Percentiles rank a stretch among this genome's conserved stretches.
phyloP scores from a whole-genome alignment of 495 filamentous ascomycete genomes.

The Podospora conica region DNA sequence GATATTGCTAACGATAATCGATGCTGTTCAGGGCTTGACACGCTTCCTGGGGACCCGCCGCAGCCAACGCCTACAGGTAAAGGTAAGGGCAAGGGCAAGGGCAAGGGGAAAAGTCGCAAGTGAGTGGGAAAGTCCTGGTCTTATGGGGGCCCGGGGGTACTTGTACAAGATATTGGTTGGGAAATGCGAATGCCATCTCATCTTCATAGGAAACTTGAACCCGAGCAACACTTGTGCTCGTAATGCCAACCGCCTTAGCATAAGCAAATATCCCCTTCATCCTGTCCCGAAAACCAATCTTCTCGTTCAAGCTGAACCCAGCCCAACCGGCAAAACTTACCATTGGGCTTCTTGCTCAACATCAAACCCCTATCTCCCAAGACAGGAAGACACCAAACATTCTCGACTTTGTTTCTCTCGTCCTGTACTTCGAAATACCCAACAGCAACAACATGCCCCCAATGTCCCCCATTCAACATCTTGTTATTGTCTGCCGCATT shows the following conservation, averaged over 20 bases:
- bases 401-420: background rate
- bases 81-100: background rate
- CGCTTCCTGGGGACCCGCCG: background rate
- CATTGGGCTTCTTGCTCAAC: background rate
- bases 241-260: background rate
- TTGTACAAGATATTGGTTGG: too few species aligned
- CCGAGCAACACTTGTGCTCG: too few species aligned
- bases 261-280: background rate
- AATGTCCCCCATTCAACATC: background rate
- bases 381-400: conserved; percentile 7
- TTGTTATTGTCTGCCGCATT: background rate
- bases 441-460: conserved; percentile 1
- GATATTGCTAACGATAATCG: background rate
- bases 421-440: background rate
- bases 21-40: background rate
- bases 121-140: too few species aligned
- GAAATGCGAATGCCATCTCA: too few species aligned
- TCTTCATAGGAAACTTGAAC: too few species aligned
- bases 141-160: too few species aligned
- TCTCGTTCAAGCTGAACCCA: background rate
- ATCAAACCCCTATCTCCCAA: background rate
- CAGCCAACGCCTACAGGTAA: conserved; percentile 2
- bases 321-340: conserved; percentile 1
- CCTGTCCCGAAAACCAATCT: background rate
- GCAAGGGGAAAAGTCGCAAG: background rate